phyloP scores from a whole-genome alignment of 495 filamentous ascomycete genomes.

The Aspergillus heteromorphus region DNA sequence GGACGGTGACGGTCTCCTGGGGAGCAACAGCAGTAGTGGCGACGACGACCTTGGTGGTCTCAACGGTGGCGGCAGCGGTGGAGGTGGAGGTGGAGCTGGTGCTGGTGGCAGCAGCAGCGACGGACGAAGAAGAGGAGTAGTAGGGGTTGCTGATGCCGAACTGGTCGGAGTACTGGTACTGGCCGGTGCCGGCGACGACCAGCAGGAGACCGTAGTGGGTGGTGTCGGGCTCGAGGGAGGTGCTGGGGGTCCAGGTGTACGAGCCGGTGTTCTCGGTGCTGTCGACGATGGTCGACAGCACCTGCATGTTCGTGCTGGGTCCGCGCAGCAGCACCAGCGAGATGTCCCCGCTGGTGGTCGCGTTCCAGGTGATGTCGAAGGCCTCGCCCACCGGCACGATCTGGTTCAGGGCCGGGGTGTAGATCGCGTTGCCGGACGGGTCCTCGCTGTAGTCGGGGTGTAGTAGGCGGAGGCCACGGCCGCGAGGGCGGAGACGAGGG shows the following conservation, averaged over 20 bases:
- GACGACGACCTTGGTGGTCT: slow-evolving; percentile 10
- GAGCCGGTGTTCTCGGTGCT: slow-evolving; percentile 52
- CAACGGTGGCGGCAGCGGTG: slow-evolving; percentile 18
- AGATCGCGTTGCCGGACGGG: slow-evolving; percentile 55
- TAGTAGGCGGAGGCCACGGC: slow-evolving; percentile 51
- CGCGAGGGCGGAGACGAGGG: slow-evolving; percentile 44
- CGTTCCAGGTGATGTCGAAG: slow-evolving; percentile 59
- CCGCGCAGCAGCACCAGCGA: slow-evolving; percentile 61
- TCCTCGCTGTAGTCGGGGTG: slow-evolving; percentile 37
- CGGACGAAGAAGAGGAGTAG: slow-evolving; percentile 24
- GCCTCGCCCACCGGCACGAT: slow-evolving; percentile 49
- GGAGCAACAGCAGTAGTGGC: slow-evolving; percentile 23
- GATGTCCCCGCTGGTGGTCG: slow-evolving; percentile 42
- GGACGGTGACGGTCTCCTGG: slow-evolving; percentile 12
- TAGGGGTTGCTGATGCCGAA: slow-evolving; percentile 57
- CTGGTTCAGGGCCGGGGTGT: slow-evolving; percentile 44
- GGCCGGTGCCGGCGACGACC: slow-evolving; percentile 55
- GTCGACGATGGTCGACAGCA: slow-evolving; percentile 51
- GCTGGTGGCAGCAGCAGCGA: slow-evolving; percentile 9
- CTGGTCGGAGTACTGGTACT: slow-evolving; percentile 66
- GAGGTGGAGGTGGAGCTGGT: slow-evolving; percentile 14
- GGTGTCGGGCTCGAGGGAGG: slow-evolving; percentile 40
- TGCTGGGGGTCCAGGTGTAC: slow-evolving; percentile 52
- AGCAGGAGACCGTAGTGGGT: slow-evolving; percentile 63
- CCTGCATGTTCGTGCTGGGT: slow-evolving; percentile 51